These are phyloP conservation scores for Ulota crispa DNA, from an alignment of 225 moss, liverwort and hornwort species.

Conservation along the genomic window DNA sequence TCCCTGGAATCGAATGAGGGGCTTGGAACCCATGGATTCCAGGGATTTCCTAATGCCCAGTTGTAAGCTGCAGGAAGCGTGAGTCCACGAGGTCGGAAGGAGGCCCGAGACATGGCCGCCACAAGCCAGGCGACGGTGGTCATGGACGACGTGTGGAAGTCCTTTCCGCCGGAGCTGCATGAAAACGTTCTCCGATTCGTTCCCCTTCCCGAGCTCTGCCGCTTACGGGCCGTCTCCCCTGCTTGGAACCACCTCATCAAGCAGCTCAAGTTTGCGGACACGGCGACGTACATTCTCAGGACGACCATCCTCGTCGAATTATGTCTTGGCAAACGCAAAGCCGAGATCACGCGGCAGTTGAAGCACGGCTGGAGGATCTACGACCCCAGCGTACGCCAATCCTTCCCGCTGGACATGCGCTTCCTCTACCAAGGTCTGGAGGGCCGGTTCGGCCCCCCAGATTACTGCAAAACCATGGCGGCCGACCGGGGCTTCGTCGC, in stretches of 20 bases:
- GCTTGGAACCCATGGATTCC: no score
- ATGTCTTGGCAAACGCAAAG: not conserved
- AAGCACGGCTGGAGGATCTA: not conserved
- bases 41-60: no score
- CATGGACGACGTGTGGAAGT: not conserved
- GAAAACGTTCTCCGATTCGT: not conserved
- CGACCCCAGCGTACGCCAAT: not conserved
- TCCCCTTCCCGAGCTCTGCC: not conserved
- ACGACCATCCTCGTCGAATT: not conserved
- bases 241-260: not conserved
- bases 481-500: not conserved
- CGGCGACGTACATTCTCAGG: not conserved
- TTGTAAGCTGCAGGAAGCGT: no score
- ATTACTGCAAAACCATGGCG: not conserved
- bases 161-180: not conserved
- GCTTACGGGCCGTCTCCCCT: not conserved
- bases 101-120: no score
- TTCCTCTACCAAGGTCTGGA: not conserved
- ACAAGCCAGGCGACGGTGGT: not conserved
- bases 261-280: not conserved
- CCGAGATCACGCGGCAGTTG: not conserved
- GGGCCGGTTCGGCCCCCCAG: not conserved
- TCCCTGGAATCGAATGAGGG: no score
- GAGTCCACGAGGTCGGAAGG: no score
- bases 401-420: not conserved